Conservation (phyloP, 192 early-diverging fungal genomes). For the Paraglomus brasilianum region DNA sequence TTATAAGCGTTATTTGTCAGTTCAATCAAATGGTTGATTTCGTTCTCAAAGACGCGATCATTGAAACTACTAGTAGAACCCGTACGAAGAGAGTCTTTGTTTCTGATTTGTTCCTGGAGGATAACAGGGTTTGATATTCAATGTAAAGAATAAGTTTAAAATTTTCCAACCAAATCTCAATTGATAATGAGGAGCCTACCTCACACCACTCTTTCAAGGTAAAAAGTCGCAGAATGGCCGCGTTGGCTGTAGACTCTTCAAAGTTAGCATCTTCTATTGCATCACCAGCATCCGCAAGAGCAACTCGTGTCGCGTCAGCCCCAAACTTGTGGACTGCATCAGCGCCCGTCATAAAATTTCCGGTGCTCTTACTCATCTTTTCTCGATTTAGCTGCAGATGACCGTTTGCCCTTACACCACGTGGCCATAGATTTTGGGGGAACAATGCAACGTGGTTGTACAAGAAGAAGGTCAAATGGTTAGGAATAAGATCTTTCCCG, state of each 20-base stretch:
- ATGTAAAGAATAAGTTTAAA: no score
- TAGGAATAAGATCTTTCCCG: slow-evolving; percentile 96
- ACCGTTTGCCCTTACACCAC: slow-evolving; percentile 84
- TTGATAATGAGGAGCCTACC: no score
- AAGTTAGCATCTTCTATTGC: slow-evolving; percentile 98
- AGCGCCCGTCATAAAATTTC: slow-evolving; percentile 88
- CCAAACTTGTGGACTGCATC: slow-evolving; percentile 84
- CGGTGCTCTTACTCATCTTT: slow-evolving; percentile 99
- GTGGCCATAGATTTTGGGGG: slow-evolving; percentile 88
- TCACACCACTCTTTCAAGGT: slow-evolving; percentile 90
- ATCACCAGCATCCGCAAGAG: slow-evolving; percentile 97
- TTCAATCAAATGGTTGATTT: slow-evolving; percentile 76
- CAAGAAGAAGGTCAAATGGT: slow-evolving; percentile 96
- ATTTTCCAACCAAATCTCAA: no score
- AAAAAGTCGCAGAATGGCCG: slow-evolving; percentile 88
- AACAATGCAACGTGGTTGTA: slow-evolving; percentile 97
- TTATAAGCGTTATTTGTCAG: slow-evolving; percentile 73
- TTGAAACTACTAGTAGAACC: slow-evolving; percentile 63
- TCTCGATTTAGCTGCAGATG: slow-evolving; percentile 92
- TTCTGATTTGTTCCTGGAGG: slow-evolving; percentile 47
- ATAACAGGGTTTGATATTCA: slow-evolving; percentile 41
- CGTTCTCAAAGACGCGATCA: slow-evolving; percentile 89
- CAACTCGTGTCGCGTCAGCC: slow-evolving; percentile 93
- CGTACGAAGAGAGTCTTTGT: slow-evolving; percentile 46
- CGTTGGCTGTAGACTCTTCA: slow-evolving; percentile 90